A percentile compares a stretch with the other conserved stretches of the same genome.
phyloP scores from a whole-genome alignment of 1,284 basidiomycete species.

The Cryptococcus depauperatus region DNA sequence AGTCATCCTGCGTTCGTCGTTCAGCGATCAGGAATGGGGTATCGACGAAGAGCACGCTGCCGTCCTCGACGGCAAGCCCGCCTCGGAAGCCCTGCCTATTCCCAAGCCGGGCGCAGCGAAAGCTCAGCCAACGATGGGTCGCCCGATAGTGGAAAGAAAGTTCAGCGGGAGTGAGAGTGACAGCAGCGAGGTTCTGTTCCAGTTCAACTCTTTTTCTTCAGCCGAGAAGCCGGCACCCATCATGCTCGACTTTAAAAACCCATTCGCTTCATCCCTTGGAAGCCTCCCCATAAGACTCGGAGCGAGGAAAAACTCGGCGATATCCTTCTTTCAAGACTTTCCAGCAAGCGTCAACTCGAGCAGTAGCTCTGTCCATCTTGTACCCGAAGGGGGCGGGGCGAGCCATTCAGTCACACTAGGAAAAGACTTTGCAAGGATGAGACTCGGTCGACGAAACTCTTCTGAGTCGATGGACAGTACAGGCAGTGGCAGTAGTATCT shows the following conservation, averaged over 20 bases:
- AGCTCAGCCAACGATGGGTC: background rate
- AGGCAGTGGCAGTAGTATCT: background rate
- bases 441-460: background rate
- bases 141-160: background rate
- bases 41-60: slow-evolving; percentile 1
- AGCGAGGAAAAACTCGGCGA: background rate
- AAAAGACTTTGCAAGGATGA: background rate
- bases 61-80: slow-evolving; percentile 6
- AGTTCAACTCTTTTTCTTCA: slow-evolving; percentile 3
- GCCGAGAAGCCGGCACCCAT: background rate
- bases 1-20: slow-evolving; percentile 2
- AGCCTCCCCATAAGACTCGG: background rate
- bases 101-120: background rate
- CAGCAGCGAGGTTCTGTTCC: slow-evolving; percentile 4
- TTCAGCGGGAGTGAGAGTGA: background rate
- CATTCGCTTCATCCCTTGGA: slow-evolving; percentile 4
- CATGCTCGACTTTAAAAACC: slow-evolving; percentile 13
- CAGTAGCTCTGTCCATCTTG: background rate
- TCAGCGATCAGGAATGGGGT: slow-evolving; percentile 9
- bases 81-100: background rate
- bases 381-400: background rate
- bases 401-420: background rate
- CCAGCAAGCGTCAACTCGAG: slow-evolving; percentile 6
- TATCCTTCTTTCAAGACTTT: slow-evolving; percentile 5
- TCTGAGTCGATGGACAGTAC: background rate